Evolutionary conservation across 2,329 filamentous ascomycete species (phyloP).

Genomic region (Cladosporium cucumerinum): DNA sequence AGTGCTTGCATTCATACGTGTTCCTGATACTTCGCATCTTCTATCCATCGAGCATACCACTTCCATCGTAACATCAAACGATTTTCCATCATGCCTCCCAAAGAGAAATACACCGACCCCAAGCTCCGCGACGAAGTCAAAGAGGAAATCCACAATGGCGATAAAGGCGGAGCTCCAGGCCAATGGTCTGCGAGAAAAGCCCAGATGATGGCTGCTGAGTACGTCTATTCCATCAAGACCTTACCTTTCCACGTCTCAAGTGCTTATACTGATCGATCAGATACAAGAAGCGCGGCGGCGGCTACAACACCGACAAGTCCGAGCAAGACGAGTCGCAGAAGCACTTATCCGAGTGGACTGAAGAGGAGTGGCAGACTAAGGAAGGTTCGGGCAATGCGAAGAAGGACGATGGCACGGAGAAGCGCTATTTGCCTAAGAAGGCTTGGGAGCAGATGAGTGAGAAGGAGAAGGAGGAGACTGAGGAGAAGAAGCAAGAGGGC

Average conservation of each 20-base stretch:
- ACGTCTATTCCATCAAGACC: not conserved
- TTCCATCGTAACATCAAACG: not conserved
- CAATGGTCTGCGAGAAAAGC: constrained; percentile 50
- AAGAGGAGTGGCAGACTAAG: constrained; percentile 52
- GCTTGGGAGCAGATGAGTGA: constrained; percentile 50
- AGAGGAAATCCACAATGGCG: constrained; percentile 44
- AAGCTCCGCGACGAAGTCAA: constrained; percentile 47
- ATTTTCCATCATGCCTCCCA: constrained; percentile 39
- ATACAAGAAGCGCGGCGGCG: constrained; percentile 48
- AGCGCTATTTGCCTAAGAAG: constrained; percentile 47
- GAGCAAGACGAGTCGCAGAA: constrained; percentile 44
- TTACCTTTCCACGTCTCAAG: constrained; percentile 18
- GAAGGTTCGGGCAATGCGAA: constrained; percentile 46
- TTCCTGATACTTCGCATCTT: not conserved
- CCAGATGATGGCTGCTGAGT: constrained; percentile 25
- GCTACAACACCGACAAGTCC: constrained; percentile 46
- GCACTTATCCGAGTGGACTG: constrained; percentile 44
- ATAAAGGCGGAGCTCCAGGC: constrained; percentile 48
- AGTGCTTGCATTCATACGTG: not conserved
- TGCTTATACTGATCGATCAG: not conserved
- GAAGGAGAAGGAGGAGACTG: constrained; percentile 44
- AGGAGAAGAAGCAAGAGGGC: constrained; percentile 38
- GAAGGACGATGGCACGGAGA: constrained; percentile 42
- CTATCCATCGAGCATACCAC: not conserved
- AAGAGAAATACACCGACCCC: constrained; percentile 48